A percentile compares a stretch with the other conserved stretches of the same genome.
Conservation (phyloP, 495 filamentous ascomycete species). For the Neurospora pannonica region DNA sequence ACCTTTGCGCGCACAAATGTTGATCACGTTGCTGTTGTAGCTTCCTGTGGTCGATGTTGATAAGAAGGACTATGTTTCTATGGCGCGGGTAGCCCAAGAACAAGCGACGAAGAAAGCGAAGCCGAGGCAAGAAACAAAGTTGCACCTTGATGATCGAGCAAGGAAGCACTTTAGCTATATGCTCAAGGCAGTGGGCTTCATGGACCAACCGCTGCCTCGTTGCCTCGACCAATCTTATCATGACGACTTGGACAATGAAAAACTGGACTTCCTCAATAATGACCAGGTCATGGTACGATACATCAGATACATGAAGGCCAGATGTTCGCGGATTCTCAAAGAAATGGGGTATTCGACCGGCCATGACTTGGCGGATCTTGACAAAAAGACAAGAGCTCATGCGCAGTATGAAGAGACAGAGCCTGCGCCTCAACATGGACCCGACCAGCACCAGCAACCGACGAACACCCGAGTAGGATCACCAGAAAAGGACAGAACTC, state of each 20-base stretch:
- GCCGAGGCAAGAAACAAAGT: background rate
- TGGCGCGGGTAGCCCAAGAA: background rate
- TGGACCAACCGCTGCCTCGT: slow-evolving; percentile 2
- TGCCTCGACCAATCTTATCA: slow-evolving; percentile 6
- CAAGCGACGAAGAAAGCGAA: background rate
- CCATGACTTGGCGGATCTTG: background rate
- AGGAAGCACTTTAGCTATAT: background rate
- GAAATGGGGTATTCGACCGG: background rate
- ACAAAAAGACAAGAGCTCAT: background rate
- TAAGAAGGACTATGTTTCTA: background rate
- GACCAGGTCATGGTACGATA: slow-evolving; percentile 6
- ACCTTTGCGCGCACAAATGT: background rate
- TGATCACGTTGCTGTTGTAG: background rate
- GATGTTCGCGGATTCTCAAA: background rate
- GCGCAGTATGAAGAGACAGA: background rate
- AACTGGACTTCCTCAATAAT: background rate
- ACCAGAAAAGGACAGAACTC: background rate
- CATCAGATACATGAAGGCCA: background rate
- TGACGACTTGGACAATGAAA: background rate
- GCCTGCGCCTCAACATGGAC: background rate
- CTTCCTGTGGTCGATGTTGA: slow-evolving; percentile 5
- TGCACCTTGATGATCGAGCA: background rate
- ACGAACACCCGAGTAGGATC: background rate
- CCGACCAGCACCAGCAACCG: background rate
- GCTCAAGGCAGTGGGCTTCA: slow-evolving; percentile 1